These are phyloP conservation scores for Fusarium miscanthi DNA, from an alignment of 2,329 filamentous ascomycete species.

Conservation along the genomic window DNA sequence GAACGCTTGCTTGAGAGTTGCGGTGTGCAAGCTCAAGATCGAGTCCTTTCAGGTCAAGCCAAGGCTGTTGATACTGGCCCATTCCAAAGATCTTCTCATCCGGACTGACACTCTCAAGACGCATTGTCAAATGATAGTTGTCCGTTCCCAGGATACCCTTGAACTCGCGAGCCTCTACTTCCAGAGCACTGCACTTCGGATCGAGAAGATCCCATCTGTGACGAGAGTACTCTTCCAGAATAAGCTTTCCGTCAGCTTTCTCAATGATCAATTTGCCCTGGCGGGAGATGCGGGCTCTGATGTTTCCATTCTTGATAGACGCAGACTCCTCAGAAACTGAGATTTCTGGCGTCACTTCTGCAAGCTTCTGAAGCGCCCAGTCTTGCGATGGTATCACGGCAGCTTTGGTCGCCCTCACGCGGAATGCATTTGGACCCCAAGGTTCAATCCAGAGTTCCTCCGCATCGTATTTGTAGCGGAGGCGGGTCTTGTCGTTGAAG, in stretches of 20 bases:
- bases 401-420: constrained; percentile 10
- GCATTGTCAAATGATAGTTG: constrained; percentile 66
- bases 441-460: constrained; percentile 20
- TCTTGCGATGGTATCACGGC: constrained; percentile 5
- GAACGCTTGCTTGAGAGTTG: constrained; percentile 74
- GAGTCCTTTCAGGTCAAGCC: constrained; percentile 70
- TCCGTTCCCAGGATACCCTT: constrained; percentile 60
- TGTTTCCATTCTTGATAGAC: constrained; percentile 44
- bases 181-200: constrained; percentile 68
- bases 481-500: constrained; percentile 15
- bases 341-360: constrained; percentile 4
- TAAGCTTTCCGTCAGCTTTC: constrained; percentile 42
- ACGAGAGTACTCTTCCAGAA: constrained; percentile 50
- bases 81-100: constrained; percentile 74
- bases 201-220: constrained; percentile 58
- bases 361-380: constrained; percentile 8
- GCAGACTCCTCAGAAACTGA: background rate
- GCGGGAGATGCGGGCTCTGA: constrained; percentile 44
- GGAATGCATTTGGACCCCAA: constrained; percentile 16
- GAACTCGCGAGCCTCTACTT: constrained; percentile 68
- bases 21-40: constrained; percentile 74
- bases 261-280: constrained; percentile 47
- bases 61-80: constrained; percentile 75
- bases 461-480: constrained; percentile 14
- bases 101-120: constrained; percentile 65